Evolutionary conservation across 2,329 filamentous ascomycete species (phyloP).

Genomic region (Aspergillus unguis): DNA sequence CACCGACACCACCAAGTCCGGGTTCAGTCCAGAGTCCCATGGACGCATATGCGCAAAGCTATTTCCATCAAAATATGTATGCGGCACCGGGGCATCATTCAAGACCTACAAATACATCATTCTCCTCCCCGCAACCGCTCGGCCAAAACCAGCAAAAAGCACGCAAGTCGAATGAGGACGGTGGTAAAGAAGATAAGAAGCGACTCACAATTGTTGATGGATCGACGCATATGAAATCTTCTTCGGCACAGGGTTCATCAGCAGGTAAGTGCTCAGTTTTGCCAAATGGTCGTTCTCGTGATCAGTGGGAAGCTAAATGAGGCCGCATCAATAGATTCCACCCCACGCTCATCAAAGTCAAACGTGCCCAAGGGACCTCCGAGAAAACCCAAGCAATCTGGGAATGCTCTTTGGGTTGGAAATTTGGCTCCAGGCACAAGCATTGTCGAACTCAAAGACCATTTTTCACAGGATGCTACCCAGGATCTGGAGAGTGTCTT

Average conservation of each 20-base stretch:
- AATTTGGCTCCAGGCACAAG: constrained; percentile 83
- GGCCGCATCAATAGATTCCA: constrained; percentile 14
- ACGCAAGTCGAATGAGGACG: not conserved
- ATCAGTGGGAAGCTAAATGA: not conserved
- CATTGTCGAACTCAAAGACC: constrained; percentile 79
- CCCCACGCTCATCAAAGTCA: constrained; percentile 11
- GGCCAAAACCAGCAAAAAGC: constrained; percentile 2
- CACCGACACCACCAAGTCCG: constrained; percentile 20
- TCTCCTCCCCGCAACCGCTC: constrained; percentile 9
- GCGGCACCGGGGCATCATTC: constrained; percentile 19
- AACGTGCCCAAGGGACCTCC: constrained; percentile 58
- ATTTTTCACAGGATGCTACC: constrained; percentile 76
- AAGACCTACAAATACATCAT: constrained; percentile 5
- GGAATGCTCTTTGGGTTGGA: constrained; percentile 92
- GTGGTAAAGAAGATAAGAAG: constrained; percentile 9
- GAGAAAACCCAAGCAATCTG: constrained; percentile 65
- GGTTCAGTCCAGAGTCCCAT: constrained; percentile 19
- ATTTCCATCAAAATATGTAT: constrained; percentile 28
- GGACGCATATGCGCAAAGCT: constrained; percentile 22
- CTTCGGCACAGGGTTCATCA: constrained; percentile 11
- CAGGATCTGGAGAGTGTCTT: constrained; percentile 83
- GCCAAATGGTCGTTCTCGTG: not conserved
- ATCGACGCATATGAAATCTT: constrained; percentile 29
- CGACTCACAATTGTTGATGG: constrained; percentile 36
- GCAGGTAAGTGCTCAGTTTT: constrained; percentile 22